Evolutionary conservation across 257 asterid genomes (phyloP).

Genomic region (Solanum virginianum): DNA sequence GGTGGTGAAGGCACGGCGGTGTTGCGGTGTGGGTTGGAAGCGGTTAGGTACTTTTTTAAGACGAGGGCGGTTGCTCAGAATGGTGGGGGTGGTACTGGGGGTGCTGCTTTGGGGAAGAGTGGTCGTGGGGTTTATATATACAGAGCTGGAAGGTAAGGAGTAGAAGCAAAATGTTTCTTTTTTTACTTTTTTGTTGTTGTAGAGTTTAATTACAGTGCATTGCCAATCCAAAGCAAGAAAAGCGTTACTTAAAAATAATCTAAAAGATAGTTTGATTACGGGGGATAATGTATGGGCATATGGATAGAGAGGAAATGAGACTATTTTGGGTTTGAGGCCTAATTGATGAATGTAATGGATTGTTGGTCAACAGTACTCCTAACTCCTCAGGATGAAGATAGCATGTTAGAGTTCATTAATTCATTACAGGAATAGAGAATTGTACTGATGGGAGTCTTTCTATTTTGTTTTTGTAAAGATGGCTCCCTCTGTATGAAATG

Average conservation of each 20-base stretch:
- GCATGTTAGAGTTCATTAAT: not conserved
- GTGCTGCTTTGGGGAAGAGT: conserved; percentile 12
- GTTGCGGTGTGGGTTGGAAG: conserved; percentile 74
- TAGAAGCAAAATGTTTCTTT: not conserved
- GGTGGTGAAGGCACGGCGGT: conserved; percentile 51
- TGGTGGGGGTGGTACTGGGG: not conserved
- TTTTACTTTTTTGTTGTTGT: not conserved
- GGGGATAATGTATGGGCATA: not conserved
- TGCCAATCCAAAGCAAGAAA: not conserved
- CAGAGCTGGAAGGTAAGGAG: conserved; percentile 71
- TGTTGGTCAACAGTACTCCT: not conserved
- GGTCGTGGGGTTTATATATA: conserved; percentile 60
- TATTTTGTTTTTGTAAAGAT: not conserved
- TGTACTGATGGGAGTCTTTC: not conserved
- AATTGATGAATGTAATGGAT: not conserved
- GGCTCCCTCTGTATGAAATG: not conserved
- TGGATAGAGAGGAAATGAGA: not conserved
- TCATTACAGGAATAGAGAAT: not conserved
- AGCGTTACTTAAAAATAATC: not conserved
- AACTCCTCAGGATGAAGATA: not conserved
- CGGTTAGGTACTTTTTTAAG: conserved; percentile 60
- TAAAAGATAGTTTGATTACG: not conserved
- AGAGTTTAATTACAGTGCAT: not conserved
- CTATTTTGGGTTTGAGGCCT: not conserved
- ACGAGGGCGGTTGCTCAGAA: conserved; percentile 18